phyloP scores from a whole-genome alignment of 495 filamentous ascomycete genomes.

The Annulohypoxylon nitens region DNA sequence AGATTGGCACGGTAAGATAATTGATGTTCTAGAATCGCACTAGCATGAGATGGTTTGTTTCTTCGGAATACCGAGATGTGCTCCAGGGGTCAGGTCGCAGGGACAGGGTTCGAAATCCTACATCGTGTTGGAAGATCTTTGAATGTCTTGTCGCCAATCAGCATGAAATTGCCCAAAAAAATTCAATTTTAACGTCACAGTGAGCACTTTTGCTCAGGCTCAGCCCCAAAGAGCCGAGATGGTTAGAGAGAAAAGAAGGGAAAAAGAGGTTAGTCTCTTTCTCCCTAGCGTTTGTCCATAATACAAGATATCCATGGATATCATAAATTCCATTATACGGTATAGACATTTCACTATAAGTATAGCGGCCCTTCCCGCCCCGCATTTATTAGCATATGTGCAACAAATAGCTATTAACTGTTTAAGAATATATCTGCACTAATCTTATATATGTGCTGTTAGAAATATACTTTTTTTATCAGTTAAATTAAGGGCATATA shows the following conservation, averaged over 20 bases:
- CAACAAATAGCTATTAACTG: no score
- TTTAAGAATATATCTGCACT: no score
- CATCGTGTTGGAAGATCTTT: not conserved
- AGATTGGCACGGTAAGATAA: not conserved
- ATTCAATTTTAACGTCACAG: not conserved
- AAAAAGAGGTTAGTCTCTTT: slow-evolving; percentile 1
- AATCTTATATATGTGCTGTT: no score
- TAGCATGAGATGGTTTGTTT: not conserved
- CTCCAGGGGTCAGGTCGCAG: not conserved
- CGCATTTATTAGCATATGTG: no score
- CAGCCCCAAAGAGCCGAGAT: slow-evolving; percentile 1
- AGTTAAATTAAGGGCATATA: no score
- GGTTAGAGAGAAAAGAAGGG: not conserved
- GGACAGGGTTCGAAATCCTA: slow-evolving; percentile 1
- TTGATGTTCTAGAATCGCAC: not conserved
- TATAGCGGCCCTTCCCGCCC: no score
- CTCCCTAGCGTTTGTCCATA: not conserved
- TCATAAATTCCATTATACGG: not conserved
- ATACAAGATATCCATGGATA: not conserved
- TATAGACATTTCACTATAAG: not conserved
- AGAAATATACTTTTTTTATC: no score
- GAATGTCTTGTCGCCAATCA: not conserved
- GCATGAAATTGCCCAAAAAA: not conserved
- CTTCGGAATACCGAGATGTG: not conserved
- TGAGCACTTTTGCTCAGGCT: not conserved